A percentile compares a stretch with the other conserved stretches of the same genome.
phyloP scores from a whole-genome alignment of 2,329 filamentous ascomycete species.

The Alternaria rosae region DNA sequence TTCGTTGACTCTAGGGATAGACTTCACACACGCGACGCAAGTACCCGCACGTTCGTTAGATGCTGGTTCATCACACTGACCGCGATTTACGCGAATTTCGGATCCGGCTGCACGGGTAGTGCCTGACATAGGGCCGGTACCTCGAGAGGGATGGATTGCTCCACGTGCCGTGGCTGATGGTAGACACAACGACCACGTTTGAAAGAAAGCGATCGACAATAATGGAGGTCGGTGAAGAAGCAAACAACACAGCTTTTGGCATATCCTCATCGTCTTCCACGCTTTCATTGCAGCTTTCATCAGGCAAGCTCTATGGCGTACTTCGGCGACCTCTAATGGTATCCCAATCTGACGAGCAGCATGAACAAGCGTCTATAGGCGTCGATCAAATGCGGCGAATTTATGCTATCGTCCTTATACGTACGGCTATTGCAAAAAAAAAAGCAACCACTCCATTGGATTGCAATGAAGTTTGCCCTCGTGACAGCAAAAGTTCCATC shows the following conservation, averaged over 20 bases:
- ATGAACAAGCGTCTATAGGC: too few species aligned
- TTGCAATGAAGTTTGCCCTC: too few species aligned
- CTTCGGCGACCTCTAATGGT: neutral
- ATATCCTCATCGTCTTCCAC: neutral
- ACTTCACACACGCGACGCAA: neutral
- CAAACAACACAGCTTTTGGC: neutral
- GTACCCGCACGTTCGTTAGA: conserved; percentile 9
- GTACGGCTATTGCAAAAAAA: too few species aligned
- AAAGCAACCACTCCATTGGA: too few species aligned
- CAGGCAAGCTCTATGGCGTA: accelerated
- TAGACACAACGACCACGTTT: neutral
- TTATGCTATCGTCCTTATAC: too few species aligned
- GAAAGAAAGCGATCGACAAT: neutral
- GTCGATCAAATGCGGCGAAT: too few species aligned
- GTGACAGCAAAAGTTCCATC: too few species aligned
- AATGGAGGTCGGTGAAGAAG: neutral
- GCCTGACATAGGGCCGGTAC: neutral
- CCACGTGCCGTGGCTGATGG: neutral
- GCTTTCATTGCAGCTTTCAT: accelerated
- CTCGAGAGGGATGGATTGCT: neutral
- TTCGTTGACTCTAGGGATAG: neutral
- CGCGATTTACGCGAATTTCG: conserved; percentile 1
- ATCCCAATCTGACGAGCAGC: neutral
- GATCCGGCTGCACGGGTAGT: neutral
- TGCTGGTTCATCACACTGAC: neutral